phyloP scores from a whole-genome alignment of 495 filamentous ascomycete species.

The Penicillium coffeae region DNA sequence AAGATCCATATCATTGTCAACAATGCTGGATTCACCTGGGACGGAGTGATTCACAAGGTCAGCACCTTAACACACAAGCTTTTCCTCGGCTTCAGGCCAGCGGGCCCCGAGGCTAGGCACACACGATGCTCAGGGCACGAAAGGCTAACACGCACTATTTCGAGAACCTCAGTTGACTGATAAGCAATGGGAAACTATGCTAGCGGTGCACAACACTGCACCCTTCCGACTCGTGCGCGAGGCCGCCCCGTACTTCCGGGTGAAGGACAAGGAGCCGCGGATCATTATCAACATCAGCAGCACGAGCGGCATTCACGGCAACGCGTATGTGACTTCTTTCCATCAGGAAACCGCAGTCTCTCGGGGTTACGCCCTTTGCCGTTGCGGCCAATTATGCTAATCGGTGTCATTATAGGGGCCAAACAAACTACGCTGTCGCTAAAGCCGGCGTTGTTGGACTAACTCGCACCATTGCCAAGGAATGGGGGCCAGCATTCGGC shows the following conservation, averaged over 20 bases:
- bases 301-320: slow-evolving; percentile 77
- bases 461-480: slow-evolving; percentile 84
- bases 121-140: not conserved
- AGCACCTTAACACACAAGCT: not conserved
- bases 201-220: slow-evolving; percentile 73
- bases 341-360: not conserved
- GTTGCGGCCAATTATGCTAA: not conserved
- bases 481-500: slow-evolving; percentile 83
- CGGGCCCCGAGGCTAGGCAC: not conserved
- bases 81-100: not conserved
- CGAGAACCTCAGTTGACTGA: slow-evolving; percentile 62
- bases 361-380: not conserved
- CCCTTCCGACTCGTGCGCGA: slow-evolving; percentile 79
- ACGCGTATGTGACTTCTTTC: slow-evolving; percentile 49
- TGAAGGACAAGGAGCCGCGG: slow-evolving; percentile 74
- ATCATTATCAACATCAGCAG: slow-evolving; percentile 78
- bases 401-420: slow-evolving; percentile 44
- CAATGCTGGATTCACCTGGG: slow-evolving; percentile 87
- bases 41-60: slow-evolving; percentile 85
- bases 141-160: not conserved
- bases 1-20: slow-evolving; percentile 89
- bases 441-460: slow-evolving; percentile 79
- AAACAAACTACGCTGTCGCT: slow-evolving; percentile 79
- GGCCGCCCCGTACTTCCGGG: slow-evolving; percentile 79
- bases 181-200: slow-evolving; percentile 86